Evolutionary conservation across 2,329 filamentous ascomycete species (phyloP).

Genomic region (Fusarium irregulare): DNA sequence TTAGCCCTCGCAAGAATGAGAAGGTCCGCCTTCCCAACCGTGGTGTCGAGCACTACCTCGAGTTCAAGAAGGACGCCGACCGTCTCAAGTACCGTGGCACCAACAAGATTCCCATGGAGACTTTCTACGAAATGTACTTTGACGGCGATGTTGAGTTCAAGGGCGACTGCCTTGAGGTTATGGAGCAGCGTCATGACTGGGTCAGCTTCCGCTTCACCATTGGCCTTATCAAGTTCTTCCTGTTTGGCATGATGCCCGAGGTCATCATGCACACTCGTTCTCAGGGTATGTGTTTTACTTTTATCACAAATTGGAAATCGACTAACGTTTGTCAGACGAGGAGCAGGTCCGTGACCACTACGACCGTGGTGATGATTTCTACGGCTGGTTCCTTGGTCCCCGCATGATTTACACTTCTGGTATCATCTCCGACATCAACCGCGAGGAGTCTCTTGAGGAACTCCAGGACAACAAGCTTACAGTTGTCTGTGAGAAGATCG

Average conservation of each 20-base stretch:
- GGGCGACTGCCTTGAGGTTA: slow-evolving; percentile 85
- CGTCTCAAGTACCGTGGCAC: slow-evolving; percentile 77
- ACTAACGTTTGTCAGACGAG: slow-evolving; percentile 66
- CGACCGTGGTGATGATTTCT: slow-evolving; percentile 97
- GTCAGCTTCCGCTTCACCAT: slow-evolving; percentile 92
- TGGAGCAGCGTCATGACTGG: slow-evolving; percentile 98
- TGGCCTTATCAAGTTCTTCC: slow-evolving; percentile 86
- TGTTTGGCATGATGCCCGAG: slow-evolving; percentile 88
- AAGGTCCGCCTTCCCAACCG: slow-evolving; percentile 88
- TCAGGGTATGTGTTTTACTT: slow-evolving; percentile 64
- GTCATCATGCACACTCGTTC: slow-evolving; percentile 92
- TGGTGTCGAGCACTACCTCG: slow-evolving; percentile 90
- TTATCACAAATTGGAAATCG: not conserved
- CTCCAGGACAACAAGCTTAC: slow-evolving; percentile 98
- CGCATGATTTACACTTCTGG: slow-evolving; percentile 99
- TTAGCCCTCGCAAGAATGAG: slow-evolving; percentile 91
- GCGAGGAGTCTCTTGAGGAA: slow-evolving; percentile 91
- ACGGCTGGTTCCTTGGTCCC: slow-evolving; percentile 97
- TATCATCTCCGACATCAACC: slow-evolving; percentile 86
- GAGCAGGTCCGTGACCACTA: slow-evolving; percentile 98
- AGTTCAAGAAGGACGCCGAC: slow-evolving; percentile 76
- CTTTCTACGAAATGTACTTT: slow-evolving; percentile 98
- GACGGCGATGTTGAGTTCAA: slow-evolving; percentile 95
- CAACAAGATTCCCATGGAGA: slow-evolving; percentile 89
- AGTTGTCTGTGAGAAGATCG: slow-evolving; percentile 96